Percentiles rank a stretch among this genome's conserved stretches.
Evolutionary conservation across 2,329 filamentous ascomycete species (phyloP).

Genomic region (Nemania abortiva): DNA sequence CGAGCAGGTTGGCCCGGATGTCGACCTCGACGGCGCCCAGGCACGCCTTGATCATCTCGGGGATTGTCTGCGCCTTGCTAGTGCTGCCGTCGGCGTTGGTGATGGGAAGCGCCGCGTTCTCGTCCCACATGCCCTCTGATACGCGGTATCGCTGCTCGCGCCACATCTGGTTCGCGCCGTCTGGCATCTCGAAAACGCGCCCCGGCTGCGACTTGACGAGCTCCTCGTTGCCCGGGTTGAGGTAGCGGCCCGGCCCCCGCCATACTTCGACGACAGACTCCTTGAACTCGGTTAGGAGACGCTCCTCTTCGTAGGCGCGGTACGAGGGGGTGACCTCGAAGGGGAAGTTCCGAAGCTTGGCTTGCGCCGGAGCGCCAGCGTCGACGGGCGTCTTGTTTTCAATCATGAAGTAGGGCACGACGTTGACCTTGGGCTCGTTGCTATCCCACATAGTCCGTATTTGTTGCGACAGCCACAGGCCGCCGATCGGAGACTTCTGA

Average conservation of each 20-base stretch:
- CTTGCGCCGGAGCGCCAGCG: conserved; percentile 82
- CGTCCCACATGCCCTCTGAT: conserved; percentile 91
- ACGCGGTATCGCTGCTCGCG: conserved; percentile 87
- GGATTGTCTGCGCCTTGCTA: conserved; percentile 79
- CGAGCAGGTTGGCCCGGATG: conserved; percentile 82
- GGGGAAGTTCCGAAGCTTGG: conserved; percentile 77
- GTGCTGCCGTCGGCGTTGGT: conserved; percentile 50
- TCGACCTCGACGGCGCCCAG: conserved; percentile 89
- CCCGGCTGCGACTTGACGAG: conserved; percentile 78
- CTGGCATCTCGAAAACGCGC: conserved; percentile 95
- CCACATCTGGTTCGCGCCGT: conserved; percentile 97
- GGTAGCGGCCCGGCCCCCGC: conserved; percentile 80
- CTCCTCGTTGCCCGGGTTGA: conserved; percentile 78
- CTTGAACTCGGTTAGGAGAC: conserved; percentile 95
- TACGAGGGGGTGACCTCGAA: conserved; percentile 75
- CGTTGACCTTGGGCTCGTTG: conserved; percentile 75
- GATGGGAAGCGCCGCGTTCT: conserved; percentile 74
- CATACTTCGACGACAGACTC: conserved; percentile 96
- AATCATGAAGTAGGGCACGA: conserved; percentile 89
- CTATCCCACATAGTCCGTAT: conserved; percentile 82
- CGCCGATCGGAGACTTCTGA: conserved; percentile 85
- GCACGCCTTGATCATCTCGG: conserved; percentile 81
- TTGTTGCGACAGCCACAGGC: conserved; percentile 90
- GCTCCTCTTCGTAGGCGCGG: conserved; percentile 88
- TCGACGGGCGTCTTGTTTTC: conserved; percentile 90